phyloP scores from a whole-genome alignment of 1,284 basidiomycete genomes.

The Leccinum angustisporum region DNA sequence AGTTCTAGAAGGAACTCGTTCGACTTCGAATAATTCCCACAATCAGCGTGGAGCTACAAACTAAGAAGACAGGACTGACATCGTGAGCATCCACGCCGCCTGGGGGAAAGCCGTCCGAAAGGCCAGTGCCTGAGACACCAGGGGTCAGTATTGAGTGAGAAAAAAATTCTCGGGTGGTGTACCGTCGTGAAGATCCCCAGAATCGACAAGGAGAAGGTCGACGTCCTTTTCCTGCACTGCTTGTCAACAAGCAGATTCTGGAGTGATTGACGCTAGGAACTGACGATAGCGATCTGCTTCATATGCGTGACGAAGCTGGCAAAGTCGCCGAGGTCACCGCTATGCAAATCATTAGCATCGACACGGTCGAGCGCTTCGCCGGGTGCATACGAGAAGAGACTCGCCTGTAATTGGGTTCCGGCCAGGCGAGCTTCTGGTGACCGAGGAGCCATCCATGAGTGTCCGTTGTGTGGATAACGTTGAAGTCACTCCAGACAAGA shows the following conservation, averaged over 20 bases:
- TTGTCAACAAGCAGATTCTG: slow-evolving; percentile 1
- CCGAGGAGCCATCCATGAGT: slow-evolving; percentile 80
- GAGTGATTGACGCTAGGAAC: slow-evolving; percentile 17
- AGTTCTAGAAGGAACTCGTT: slow-evolving; percentile 74
- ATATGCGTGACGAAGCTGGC: slow-evolving; percentile 80
- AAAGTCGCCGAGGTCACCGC: slow-evolving; percentile 80
- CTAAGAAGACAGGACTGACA: slow-evolving; percentile 34
- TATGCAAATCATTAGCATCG: slow-evolving; percentile 21
- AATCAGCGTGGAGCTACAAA: background rate
- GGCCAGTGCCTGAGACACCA: slow-evolving; percentile 53
- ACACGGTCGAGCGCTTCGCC: background rate
- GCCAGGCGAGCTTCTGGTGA: slow-evolving; percentile 66
- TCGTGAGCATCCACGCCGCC: slow-evolving; percentile 75
- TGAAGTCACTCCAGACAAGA: slow-evolving; percentile 77
- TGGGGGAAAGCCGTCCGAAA: slow-evolving; percentile 69
- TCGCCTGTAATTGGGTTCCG: slow-evolving; percentile 75
- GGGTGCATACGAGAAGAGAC: slow-evolving; percentile 5
- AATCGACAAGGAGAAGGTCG: slow-evolving; percentile 70
- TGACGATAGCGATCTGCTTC: slow-evolving; percentile 65
- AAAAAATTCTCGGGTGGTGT: slow-evolving; percentile 2
- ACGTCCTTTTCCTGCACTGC: slow-evolving; percentile 56
- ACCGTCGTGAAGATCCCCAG: slow-evolving; percentile 82
- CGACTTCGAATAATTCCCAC: slow-evolving; percentile 38
- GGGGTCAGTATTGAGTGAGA: background rate
- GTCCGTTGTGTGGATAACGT: slow-evolving; percentile 77